Conservation (phyloP, 331 rosid species). For the Quercus lobata region DNA sequence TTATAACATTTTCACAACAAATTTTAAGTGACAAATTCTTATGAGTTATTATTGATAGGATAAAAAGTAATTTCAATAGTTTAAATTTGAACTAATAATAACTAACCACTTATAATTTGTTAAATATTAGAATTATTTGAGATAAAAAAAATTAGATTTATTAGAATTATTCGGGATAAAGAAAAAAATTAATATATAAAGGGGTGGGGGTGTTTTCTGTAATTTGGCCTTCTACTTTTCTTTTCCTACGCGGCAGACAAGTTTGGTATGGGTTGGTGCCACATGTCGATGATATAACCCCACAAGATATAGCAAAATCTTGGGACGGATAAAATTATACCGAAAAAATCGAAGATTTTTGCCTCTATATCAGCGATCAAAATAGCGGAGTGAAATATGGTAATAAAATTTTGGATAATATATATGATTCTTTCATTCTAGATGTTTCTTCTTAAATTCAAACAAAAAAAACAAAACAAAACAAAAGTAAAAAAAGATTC, state of each 20-base stretch:
- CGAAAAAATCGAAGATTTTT: not conserved
- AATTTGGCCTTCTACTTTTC: too few relatives aligned
- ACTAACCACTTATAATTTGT: rapidly evolving
- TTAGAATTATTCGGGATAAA: too few relatives aligned
- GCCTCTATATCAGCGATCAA: not conserved
- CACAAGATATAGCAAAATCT: not conserved
- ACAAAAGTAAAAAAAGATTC: too few relatives aligned
- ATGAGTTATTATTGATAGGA: rapidly evolving
- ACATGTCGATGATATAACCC: constrained; percentile 19
- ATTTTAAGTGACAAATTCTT: rapidly evolving
- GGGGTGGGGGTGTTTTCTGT: too few relatives aligned
- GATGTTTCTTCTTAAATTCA: too few relatives aligned
- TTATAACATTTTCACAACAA: rapidly evolving
- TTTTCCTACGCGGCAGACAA: not conserved
- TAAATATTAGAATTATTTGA: too few relatives aligned
- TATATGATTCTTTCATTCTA: too few relatives aligned
- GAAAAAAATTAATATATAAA: too few relatives aligned
- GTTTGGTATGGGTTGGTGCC: constrained; percentile 2
- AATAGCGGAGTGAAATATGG: too few relatives aligned
- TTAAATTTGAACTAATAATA: too few relatives aligned
- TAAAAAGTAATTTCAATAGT: rapidly evolving
- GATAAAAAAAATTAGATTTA: too few relatives aligned
- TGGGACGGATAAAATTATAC: not conserved
- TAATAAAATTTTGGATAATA: too few relatives aligned
- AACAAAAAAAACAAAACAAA: not conserved